Conservation (phyloP, 1,139 yeast species). For the Pneumocystis canis region DNA sequence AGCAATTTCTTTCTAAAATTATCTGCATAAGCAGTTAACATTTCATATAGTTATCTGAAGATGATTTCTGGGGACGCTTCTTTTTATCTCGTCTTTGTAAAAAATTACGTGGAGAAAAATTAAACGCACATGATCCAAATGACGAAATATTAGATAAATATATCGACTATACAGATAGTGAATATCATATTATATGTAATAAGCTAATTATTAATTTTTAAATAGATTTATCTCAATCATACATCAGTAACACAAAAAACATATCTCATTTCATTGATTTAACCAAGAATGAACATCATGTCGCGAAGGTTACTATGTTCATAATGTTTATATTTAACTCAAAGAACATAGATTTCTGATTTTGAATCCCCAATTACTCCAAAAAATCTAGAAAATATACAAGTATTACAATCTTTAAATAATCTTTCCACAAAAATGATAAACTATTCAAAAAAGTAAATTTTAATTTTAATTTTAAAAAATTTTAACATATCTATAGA, state of each 20-base stretch:
- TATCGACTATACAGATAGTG: slow-evolving; percentile 14
- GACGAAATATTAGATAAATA: slow-evolving; percentile 78
- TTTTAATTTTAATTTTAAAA: background rate
- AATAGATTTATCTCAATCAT: slow-evolving; percentile 16
- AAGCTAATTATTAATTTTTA: slow-evolving; percentile 12
- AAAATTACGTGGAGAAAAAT: slow-evolving; percentile 75
- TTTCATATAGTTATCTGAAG: slow-evolving; percentile 35
- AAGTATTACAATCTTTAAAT: background rate
- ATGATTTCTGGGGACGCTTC: slow-evolving; percentile 94
- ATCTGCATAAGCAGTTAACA: background rate
- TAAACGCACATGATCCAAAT: slow-evolving; percentile 60
- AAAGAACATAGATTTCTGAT: slow-evolving; percentile 3
- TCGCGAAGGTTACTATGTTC: slow-evolving; percentile 33
- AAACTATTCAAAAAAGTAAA: background rate
- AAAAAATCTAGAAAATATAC: slow-evolving; percentile 1
- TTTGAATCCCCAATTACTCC: slow-evolving; percentile 2
- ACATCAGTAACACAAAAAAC: slow-evolving; percentile 16
- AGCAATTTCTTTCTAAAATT: slow-evolving; percentile 26
- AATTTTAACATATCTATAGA: background rate
- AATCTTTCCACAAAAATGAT: slow-evolving; percentile 4
- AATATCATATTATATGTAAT: slow-evolving; percentile 9
- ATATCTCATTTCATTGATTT: slow-evolving; percentile 43
- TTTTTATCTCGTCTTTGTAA: slow-evolving; percentile 80
- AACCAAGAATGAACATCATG: slow-evolving; percentile 67
- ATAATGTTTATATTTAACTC: slow-evolving; percentile 1